Conservation (phyloP, 2,329 filamentous ascomycete species). For the Penicillium brevicompactum region DNA sequence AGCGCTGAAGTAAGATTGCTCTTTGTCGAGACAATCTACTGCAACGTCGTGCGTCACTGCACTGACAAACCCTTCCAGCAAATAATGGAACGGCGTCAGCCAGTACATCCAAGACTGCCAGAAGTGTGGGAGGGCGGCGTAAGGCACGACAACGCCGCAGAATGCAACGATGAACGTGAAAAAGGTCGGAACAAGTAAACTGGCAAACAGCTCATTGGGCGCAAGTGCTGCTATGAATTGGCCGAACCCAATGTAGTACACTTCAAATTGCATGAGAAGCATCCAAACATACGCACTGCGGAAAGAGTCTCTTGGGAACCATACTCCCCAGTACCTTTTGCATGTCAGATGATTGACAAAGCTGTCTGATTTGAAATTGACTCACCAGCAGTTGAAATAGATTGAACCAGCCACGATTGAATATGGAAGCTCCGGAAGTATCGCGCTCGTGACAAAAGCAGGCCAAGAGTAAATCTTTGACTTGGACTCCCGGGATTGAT, state of each 20-base stretch:
- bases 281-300: conserved; percentile 65
- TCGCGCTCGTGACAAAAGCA: conserved; percentile 66
- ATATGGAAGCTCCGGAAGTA: conserved; percentile 72
- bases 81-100: conserved; percentile 68
- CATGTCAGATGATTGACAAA: background rate
- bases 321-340: conserved; percentile 54
- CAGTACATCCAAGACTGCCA: conserved; percentile 70
- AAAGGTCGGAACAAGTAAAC: conserved; percentile 67
- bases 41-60: conserved; percentile 58
- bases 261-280: conserved; percentile 66
- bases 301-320: conserved; percentile 59
- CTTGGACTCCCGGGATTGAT: conserved; percentile 71
- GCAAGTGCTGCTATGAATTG: conserved; percentile 68
- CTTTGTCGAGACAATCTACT: conserved; percentile 57
- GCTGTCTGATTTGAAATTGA: background rate
- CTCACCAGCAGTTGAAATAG: conserved; percentile 67
- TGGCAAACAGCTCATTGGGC: conserved; percentile 68
- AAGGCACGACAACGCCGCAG: conserved; percentile 75
- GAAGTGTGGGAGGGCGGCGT: conserved; percentile 62
- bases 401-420: conserved; percentile 65
- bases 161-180: conserved; percentile 72
- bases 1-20: conserved; percentile 63
- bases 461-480: conserved; percentile 79
- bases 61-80: conserved; percentile 64
- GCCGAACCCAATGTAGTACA: conserved; percentile 67